Percentiles rank a stretch among this genome's conserved stretches.
Evolutionary conservation across 768 basidiomycete genomes (phyloP).

Genomic region (Termitomyces sp.): DNA sequence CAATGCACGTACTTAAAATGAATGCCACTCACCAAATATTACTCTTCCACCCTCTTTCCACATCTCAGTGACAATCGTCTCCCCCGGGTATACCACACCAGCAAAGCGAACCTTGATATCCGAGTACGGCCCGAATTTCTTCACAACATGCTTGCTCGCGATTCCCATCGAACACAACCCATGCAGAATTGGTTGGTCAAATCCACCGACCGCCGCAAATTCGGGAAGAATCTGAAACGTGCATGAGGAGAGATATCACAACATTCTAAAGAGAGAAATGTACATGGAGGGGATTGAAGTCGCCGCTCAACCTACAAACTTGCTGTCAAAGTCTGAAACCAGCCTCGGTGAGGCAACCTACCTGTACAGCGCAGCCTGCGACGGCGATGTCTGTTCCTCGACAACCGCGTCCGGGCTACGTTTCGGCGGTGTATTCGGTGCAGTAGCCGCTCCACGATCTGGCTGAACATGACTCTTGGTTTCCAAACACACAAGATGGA

Average conservation of each 20-base stretch:
- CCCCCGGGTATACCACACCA: slow-evolving; percentile 91
- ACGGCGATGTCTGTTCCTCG: slow-evolving; percentile 80
- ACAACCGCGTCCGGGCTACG: slow-evolving; percentile 81
- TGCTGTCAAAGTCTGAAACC: not conserved
- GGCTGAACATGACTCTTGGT: not conserved
- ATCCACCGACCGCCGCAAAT: slow-evolving; percentile 94
- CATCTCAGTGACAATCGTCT: slow-evolving; percentile 95
- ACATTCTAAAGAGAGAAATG: slow-evolving; percentile 18
- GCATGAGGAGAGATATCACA: not conserved
- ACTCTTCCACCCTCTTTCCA: slow-evolving; percentile 95
- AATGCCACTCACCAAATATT: slow-evolving; percentile 74
- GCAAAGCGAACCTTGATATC: slow-evolving; percentile 97
- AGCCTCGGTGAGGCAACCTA: slow-evolving; percentile 25
- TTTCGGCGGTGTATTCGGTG: slow-evolving; percentile 75
- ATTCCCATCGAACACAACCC: slow-evolving; percentile 93
- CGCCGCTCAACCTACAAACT: slow-evolving; percentile 72
- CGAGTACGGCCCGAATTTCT: slow-evolving; percentile 79
- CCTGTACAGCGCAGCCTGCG: slow-evolving; percentile 93
- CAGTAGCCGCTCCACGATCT: slow-evolving; percentile 91
- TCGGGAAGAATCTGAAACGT: slow-evolving; percentile 75
- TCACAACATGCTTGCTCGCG: slow-evolving; percentile 87
- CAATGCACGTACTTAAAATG: not conserved
- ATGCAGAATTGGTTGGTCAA: slow-evolving; percentile 85
- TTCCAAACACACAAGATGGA: not conserved
- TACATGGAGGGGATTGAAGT: slow-evolving; percentile 88